Base-by-base conservation (phyloP, 2,329 filamentous ascomycete genomes). In the Bipolaris bicolor region DNA sequence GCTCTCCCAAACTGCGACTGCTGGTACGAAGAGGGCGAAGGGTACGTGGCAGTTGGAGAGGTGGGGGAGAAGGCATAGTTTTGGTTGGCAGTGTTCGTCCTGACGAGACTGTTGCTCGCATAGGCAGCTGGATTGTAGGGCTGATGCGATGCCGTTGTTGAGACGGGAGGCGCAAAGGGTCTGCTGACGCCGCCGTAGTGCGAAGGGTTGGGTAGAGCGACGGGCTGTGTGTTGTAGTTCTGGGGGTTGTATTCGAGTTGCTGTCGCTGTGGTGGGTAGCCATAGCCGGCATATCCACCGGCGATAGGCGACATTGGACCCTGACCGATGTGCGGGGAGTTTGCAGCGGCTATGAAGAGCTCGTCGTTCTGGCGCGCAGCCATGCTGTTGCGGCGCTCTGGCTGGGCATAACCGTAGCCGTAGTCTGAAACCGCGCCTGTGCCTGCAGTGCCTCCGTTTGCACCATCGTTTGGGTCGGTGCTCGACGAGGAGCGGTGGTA, bases 381-480 rank as follows among this genome's bases (percentile, higher is more conserved):
- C 60, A 64, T 73, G 72, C 67, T 78, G 65, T 62, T 72, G 63
- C 70, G 71, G 29, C 72, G 62, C 63, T 76, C 76, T 20, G 73
- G 70, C 52, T 69, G 70, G 16, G 40, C n/a, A 26, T 26, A 34
- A 16, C 68, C 65, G 52, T 78, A 78, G 37, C 72, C 73, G 55
- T 77, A 74, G 55, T 68, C 69, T 15, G 68, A 41, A 78, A 76
- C 55, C 20, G 67, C 78, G 54, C 86, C 85, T 47, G 80, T 77
- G 73, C 94, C 90, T 39, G 76, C 54, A 15, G 20, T 7, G 43
- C 79, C 68, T 22, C 68, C 78, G 53, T 87, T 85, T 47, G 80
- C 77, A 73, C 94, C 90, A 74, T 95, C 91, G 63, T 89, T 90
- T 64, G 83, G 86, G 74, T 92, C 88, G 79, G 91, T 92, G 79